These are phyloP conservation scores for Helicosporidium sp. DNA, from an alignment of 139 green algal species.

Conservation along the genomic window DNA sequence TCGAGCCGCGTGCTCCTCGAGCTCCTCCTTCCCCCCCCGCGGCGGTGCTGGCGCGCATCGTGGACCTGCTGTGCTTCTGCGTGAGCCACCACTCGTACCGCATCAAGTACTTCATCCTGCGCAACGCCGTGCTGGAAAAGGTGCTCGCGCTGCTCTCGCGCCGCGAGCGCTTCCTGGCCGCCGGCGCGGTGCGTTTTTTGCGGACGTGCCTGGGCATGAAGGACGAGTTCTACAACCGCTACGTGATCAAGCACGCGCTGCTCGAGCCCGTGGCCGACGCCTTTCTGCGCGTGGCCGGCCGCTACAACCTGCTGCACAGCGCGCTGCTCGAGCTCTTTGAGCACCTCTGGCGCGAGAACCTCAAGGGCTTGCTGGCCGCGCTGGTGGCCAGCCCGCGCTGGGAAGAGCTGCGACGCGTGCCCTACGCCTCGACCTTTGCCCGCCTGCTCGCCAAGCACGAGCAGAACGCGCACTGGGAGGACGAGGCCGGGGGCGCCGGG, in stretches of 20 bases:
- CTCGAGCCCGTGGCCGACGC: conserved; percentile 58
- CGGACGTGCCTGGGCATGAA: conserved; percentile 65
- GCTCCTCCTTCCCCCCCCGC: not conserved
- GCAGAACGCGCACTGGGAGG: conserved; percentile 1
- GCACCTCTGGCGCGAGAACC: conserved; percentile 34
- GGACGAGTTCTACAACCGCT: conserved; percentile 70
- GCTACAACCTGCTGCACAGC: conserved; percentile 23
- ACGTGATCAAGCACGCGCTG: conserved; percentile 51
- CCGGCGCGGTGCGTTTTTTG: conserved; percentile 79
- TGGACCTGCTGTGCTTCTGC: conserved; percentile 90
- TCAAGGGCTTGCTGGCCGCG: conserved; percentile 14
- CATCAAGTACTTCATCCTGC: conserved; percentile 79
- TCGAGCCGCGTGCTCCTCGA: not conserved
- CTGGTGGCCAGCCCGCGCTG: conserved; percentile 10
- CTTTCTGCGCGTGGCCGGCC: conserved; percentile 63
- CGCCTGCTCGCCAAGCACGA: not conserved
- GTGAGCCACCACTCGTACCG: conserved; percentile 63
- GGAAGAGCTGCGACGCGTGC: conserved; percentile 19
- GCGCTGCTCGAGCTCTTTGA: conserved; percentile 22
- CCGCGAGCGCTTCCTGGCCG: conserved; percentile 63
- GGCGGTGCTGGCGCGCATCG: conserved; percentile 38
- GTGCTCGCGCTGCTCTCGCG: conserved; percentile 60
- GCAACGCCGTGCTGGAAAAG: conserved; percentile 66
- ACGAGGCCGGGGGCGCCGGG: conserved; percentile 15
- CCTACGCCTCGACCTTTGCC: conserved; percentile 6